phyloP scores from a whole-genome alignment of 1,284 basidiomycete genomes.

The Apiotrichum domesticum region DNA sequence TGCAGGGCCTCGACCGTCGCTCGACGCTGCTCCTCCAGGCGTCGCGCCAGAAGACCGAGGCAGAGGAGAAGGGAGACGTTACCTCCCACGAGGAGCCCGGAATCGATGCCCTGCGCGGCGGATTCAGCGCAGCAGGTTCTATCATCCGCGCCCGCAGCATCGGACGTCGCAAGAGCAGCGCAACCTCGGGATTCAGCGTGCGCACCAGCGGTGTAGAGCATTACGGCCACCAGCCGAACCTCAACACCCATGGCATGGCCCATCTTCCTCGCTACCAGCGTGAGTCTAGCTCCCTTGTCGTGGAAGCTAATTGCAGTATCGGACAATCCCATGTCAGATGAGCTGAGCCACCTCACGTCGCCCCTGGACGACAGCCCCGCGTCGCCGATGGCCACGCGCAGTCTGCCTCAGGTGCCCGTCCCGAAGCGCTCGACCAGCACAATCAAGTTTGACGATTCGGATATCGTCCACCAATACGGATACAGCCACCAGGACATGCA shows the following conservation, averaged over 20 bases:
- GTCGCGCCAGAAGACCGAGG: conserved; percentile 60
- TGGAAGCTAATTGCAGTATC: conserved; percentile 24
- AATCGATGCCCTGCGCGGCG: conserved; percentile 80
- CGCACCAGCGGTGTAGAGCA: background rate
- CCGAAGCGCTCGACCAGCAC: conserved; percentile 21
- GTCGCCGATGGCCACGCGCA: too few relatives aligned
- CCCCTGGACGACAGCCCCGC: too few relatives aligned
- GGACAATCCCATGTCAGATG: conserved; percentile 42
- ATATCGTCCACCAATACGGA: conserved; percentile 45
- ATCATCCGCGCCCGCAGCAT: conserved; percentile 69
- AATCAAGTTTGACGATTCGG: conserved; percentile 43
- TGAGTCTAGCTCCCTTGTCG: conserved; percentile 16
- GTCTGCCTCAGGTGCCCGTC: background rate
- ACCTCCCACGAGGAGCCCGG: conserved; percentile 55
- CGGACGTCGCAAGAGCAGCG: conserved; percentile 24
- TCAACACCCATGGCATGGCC: conserved; percentile 33
- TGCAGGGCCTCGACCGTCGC: conserved; percentile 68
- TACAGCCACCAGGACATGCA: conserved; percentile 26
- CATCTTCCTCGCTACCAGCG: conserved; percentile 36
- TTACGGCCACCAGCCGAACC: conserved; percentile 3
- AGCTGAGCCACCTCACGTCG: conserved; percentile 13
- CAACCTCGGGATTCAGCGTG: background rate
- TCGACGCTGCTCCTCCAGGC: conserved; percentile 80
- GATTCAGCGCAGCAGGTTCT: conserved; percentile 79
- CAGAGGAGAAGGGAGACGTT: conserved; percentile 46